These are phyloP conservation scores for Zymoseptoria tritici DNA, from an alignment of 2,329 filamentous ascomycete species.

Conservation along the genomic window DNA sequence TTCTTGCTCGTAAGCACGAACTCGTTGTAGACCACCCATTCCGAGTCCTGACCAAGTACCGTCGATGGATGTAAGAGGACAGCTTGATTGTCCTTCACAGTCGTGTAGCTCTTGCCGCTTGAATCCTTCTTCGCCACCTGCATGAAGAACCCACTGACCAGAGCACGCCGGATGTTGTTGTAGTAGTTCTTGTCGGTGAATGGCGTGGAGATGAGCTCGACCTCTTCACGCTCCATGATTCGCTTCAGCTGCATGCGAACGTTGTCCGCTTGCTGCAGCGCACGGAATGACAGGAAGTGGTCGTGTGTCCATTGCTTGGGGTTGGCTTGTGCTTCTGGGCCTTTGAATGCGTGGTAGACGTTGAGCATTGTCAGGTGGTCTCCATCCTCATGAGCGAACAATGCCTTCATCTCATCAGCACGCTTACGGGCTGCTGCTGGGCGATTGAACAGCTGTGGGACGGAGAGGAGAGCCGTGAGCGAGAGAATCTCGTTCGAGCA, in stretches of 20 bases:
- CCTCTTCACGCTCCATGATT: constrained; percentile 89
- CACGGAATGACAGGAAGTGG: constrained; percentile 90
- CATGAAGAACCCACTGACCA: constrained; percentile 92
- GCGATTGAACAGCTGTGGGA: constrained; percentile 77
- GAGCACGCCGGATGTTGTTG: constrained; percentile 74
- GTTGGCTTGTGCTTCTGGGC: constrained; percentile 53
- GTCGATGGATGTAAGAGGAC: constrained; percentile 92
- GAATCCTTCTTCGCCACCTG: constrained; percentile 93
- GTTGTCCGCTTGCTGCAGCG: constrained; percentile 83
- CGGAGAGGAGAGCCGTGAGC: constrained; percentile 88
- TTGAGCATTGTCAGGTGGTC: constrained; percentile 94
- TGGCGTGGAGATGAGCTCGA: constrained; percentile 59
- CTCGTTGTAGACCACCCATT: constrained; percentile 91
- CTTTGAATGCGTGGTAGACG: constrained; percentile 96
- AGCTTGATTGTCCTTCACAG: constrained; percentile 86
- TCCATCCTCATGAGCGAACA: constrained; percentile 91
- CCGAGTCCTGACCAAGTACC: constrained; percentile 84
- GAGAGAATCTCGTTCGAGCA: constrained; percentile 92
- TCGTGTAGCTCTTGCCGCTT: constrained; percentile 86
- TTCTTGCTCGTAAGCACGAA: constrained; percentile 92
- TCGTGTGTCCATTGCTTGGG: constrained; percentile 91
- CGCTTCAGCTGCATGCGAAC: constrained; percentile 85
- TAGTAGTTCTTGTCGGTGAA: constrained; percentile 70
- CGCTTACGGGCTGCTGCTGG: constrained; percentile 96
- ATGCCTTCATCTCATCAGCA: constrained; percentile 94